Evolutionary conservation across 306 rosid species (phyloP), one percentile per base, ranked within the genome.

Genomic region (Fragaria nilgerrensis): DNA sequence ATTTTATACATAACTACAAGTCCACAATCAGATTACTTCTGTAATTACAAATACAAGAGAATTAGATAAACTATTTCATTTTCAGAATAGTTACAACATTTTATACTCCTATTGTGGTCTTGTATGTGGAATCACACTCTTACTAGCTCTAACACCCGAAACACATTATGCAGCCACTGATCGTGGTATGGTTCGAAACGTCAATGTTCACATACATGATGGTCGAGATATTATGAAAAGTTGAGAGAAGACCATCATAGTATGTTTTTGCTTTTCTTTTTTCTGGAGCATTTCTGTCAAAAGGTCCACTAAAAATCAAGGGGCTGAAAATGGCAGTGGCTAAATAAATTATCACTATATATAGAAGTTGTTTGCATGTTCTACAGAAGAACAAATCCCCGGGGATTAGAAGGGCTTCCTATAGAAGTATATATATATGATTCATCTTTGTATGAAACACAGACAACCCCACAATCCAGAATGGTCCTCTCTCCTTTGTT

Each of bases 401-500:
- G 61, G 64, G 62, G 50, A 32, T 32, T 32, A 32, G 36, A 32
- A 32, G 36, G 36, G 36, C 36, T 32, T 32, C 36, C 36, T 32
- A 32, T 32, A 32, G 3, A 32, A 32, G 5, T 37, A n/a, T 25
- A 34, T 25, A 64, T 74, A 34, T 25, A 64, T 74, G 37, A 25
- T 74, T 49, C 56, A 59, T 41, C 44, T 41, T 41, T 41, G 12
- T 43, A 43, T 43, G 45, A 43, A 43, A 43, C 10, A 72, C 47
- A 9, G 47, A 43, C 47, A 76, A 62, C 73, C 79, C 89, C 86
- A 84, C 89, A 17, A 47, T 37, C 72, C 71, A 73, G 72, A 78
- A 83, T 82, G 88, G 85, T 85, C 93, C 91, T 84, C 92, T 84
- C 64, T 75, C 48, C 64, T 81, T 84, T 77, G 65, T 80, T 93